Evolutionary conservation across 148 eudicot species (phyloP).

Genomic region (Rhododendron molle): DNA sequence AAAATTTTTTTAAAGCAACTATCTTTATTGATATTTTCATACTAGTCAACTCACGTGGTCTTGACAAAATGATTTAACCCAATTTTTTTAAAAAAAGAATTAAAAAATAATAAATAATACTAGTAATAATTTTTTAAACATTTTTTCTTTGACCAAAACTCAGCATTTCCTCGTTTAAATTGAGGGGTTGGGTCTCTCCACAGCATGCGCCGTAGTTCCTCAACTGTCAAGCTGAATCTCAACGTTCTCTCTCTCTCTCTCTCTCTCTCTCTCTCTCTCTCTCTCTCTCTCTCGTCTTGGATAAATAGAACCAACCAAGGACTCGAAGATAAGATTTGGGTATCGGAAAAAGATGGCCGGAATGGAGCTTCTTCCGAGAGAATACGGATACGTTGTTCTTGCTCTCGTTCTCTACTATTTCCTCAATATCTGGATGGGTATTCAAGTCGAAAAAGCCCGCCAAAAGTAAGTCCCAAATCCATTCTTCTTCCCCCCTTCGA

Average conservation of each 20-base stretch:
- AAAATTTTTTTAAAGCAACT: not conserved
- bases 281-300: not conserved
- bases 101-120: too few species aligned
- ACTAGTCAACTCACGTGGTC: not conserved
- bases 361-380: slow-evolving; percentile 48
- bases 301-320: not conserved
- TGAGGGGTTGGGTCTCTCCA: not conserved
- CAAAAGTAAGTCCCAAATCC: slow-evolving; percentile 38
- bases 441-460: slow-evolving; percentile 78
- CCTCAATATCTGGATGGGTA: slow-evolving; percentile 76
- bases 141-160: not conserved
- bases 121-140: too few species aligned
- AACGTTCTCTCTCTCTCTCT: not conserved
- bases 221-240: not conserved
- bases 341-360: slow-evolving; percentile 33
- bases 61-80: not conserved
- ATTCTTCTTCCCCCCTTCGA: not conserved
- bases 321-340: not conserved
- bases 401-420: slow-evolving; percentile 51
- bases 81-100: too few species aligned
- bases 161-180: not conserved
- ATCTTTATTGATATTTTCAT: too few species aligned
- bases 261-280: not conserved
- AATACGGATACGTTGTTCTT: slow-evolving; percentile 76
- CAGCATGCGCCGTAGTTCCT: not conserved